Conservation (phyloP, 805 yeast species). For the Pichia ethanolica region DNA sequence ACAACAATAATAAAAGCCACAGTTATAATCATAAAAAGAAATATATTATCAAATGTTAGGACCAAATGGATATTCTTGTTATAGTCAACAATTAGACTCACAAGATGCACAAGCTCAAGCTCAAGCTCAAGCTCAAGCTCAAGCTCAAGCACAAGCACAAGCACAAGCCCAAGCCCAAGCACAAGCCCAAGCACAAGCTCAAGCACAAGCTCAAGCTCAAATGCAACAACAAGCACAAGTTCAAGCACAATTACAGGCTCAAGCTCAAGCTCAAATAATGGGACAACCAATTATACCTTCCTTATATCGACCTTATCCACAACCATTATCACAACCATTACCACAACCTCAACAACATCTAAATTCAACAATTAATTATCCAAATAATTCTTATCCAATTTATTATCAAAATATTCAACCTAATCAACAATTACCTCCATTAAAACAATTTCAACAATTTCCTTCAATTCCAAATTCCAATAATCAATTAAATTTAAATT, state of each 20-base stretch:
- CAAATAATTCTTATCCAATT: background rate
- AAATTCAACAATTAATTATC: background rate
- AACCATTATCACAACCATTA: background rate
- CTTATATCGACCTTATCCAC: slow-evolving; percentile 3
- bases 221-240: background rate
- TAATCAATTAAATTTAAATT: background rate
- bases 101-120: background rate
- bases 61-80: slow-evolving; percentile 1
- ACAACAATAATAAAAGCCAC: background rate
- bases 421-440: background rate
- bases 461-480: background rate
- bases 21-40: background rate
- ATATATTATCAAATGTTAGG: background rate
- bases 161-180: slow-evolving; percentile 3
- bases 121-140: slow-evolving; percentile 3
- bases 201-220: slow-evolving; percentile 2
- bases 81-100: background rate
- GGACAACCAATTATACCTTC: background rate
- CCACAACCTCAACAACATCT: too few species aligned
- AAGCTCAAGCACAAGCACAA: slow-evolving; percentile 6
- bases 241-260: background rate
- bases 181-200: slow-evolving; percentile 5
- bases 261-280: background rate
- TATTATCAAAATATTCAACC: background rate
- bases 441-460: background rate